phyloP scores from a whole-genome alignment of 2,329 filamentous ascomycete species.

The Cladosporium oxysporum region DNA sequence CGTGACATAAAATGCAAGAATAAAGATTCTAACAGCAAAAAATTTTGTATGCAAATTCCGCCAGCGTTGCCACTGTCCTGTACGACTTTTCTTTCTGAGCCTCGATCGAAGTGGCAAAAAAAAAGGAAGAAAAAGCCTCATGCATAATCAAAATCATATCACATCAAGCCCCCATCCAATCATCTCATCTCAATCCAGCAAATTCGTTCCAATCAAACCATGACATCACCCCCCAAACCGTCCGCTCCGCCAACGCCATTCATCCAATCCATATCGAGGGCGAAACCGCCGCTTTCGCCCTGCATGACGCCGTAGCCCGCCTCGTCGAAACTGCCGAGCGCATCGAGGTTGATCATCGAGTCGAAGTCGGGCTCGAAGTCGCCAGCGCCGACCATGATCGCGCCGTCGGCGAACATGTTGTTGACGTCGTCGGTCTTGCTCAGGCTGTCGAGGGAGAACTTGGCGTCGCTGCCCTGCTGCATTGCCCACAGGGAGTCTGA shows the following conservation, averaged over 20 bases:
- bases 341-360: slow-evolving; percentile 40
- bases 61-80: neutral
- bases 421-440: too few species aligned
- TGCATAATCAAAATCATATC: neutral
- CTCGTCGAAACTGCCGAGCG: slow-evolving; percentile 31
- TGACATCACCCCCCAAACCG: neutral
- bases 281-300: slow-evolving; percentile 37
- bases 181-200: too few species aligned
- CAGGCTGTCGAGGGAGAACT: slow-evolving; percentile 2
- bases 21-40: too few species aligned
- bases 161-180: neutral
- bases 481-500: slow-evolving; percentile 4
- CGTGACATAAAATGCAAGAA: too few species aligned
- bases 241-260: slow-evolving; percentile 17
- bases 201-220: neutral
- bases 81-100: neutral
- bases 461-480: slow-evolving; percentile 2
- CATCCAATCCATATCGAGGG: slow-evolving; percentile 41
- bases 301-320: slow-evolving; percentile 31
- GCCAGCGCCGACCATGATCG: slow-evolving; percentile 22
- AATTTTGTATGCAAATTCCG: neutral
- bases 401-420: slow-evolving; percentile 18
- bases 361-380: slow-evolving; percentile 42
- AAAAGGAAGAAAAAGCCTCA: neutral
- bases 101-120: neutral